Conservation (phyloP, 148 eudicot species). For the Amaranthus hypochondriacus region DNA sequence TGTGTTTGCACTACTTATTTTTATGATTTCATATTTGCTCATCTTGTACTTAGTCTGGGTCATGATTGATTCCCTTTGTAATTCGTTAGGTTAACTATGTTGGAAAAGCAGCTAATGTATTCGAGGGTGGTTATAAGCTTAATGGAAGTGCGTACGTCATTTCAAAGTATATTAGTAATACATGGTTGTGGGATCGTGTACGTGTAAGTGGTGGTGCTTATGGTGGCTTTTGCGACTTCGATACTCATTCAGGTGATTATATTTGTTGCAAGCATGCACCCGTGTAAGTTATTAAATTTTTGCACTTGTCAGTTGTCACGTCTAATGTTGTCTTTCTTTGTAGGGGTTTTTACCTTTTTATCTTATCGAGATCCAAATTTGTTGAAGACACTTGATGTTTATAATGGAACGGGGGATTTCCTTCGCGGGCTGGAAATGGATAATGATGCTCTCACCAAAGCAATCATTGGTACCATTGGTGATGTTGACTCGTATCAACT, state of each 20-base stretch:
- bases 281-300: conserved; percentile 4
- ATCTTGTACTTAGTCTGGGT: neutral
- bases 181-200: conserved; percentile 99
- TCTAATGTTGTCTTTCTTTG: conserved; percentile 17
- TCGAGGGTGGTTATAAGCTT: conserved; percentile 76
- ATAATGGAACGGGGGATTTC: conserved; percentile 79
- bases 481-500: conserved; percentile 90
- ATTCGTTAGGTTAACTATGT: conserved; percentile 83
- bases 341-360: conserved; percentile 88
- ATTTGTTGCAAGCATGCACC: neutral
- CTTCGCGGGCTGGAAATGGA: conserved; percentile 85
- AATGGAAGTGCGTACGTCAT: conserved; percentile 94
- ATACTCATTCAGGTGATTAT: conserved; percentile 79
- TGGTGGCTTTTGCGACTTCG: conserved; percentile 96
- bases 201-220: conserved; percentile 99
- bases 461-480: conserved; percentile 97
- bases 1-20: neutral
- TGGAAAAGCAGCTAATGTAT: conserved; percentile 95
- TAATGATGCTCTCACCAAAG: conserved; percentile 87
- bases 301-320: neutral
- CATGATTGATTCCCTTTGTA: conserved; percentile 1
- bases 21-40: neutral
- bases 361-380: conserved; percentile 97
- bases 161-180: conserved; percentile 75
- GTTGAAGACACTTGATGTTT: conserved; percentile 87